These are phyloP conservation scores for Pseudogymnoascus verrucosus DNA, from an alignment of 2,329 filamentous ascomycete species.

Conservation along the genomic window DNA sequence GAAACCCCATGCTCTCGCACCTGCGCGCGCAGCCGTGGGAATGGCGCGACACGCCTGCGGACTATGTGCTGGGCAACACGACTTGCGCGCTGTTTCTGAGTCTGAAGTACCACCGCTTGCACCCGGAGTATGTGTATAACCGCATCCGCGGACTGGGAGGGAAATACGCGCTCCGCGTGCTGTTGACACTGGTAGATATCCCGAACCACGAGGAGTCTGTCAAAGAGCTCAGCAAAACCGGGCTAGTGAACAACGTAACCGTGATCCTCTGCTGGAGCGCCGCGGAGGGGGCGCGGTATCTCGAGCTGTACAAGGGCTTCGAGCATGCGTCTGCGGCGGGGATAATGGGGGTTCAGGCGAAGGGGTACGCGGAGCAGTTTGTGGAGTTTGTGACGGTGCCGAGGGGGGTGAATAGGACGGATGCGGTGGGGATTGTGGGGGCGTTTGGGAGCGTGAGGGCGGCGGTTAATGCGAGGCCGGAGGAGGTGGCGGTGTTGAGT, in stretches of 20 bases:
- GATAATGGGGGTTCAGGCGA: conserved; percentile 78
- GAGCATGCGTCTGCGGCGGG: conserved; percentile 74
- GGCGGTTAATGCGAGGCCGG: conserved; percentile 78
- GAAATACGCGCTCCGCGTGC: conserved; percentile 76
- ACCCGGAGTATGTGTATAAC: conserved; percentile 96
- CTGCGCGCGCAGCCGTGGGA: conserved; percentile 86
- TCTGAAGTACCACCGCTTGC: conserved; percentile 92
- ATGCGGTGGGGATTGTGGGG: conserved; percentile 81
- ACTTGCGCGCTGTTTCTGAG: conserved; percentile 90
- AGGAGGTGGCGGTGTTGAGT: conserved; percentile 74
- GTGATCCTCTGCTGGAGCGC: conserved; percentile 91
- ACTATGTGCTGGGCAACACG: conserved; percentile 80
- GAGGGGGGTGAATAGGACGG: conserved; percentile 85
- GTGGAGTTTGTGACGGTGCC: conserved; percentile 91
- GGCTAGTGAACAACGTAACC: conserved; percentile 85
- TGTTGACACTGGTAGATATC: conserved; percentile 91
- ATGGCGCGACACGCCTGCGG: conserved; percentile 91
- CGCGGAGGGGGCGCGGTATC: conserved; percentile 84
- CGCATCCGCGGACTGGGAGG: conserved; percentile 78
- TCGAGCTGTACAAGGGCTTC: conserved; percentile 91
- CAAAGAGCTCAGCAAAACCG: conserved; percentile 86
- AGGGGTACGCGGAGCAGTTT: conserved; percentile 75
- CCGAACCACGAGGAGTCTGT: conserved; percentile 85
- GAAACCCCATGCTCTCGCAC: conserved; percentile 82
- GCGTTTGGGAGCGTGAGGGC: conserved; percentile 85